phyloP scores from a whole-genome alignment of 352 stramenopile genomes.

The Phytophthora vignae region DNA sequence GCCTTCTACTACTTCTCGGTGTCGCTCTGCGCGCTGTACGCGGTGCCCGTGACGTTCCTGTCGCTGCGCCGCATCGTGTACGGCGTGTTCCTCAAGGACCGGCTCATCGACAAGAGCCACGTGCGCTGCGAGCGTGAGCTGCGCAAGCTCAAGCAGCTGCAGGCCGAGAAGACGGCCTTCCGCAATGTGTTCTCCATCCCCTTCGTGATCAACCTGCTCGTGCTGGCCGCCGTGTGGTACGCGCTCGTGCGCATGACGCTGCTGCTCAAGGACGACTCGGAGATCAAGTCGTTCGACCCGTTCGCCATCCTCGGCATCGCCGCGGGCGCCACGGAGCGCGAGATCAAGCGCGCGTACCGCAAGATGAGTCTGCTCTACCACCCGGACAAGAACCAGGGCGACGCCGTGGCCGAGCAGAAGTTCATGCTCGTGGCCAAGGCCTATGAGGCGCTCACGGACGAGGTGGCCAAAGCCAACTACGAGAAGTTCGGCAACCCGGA shows the following conservation, averaged over 20 bases:
- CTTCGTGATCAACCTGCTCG: constrained; percentile 80
- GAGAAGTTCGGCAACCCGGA: constrained; percentile 99
- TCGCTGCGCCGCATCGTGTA: constrained; percentile 86
- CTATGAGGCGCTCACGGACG: constrained; percentile 96
- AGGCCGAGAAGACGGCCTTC: constrained; percentile 86
- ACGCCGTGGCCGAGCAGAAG: constrained; percentile 97
- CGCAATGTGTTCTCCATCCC: constrained; percentile 83
- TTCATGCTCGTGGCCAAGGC: constrained; percentile 98
- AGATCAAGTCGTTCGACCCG: constrained; percentile 99
- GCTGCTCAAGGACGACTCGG: constrained; percentile 94
- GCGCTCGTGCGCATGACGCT: constrained; percentile 91
- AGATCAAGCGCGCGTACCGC: constrained; percentile 97
- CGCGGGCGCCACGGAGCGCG: constrained; percentile 86
- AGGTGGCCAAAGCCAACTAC: constrained; percentile 97
- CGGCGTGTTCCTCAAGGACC: constrained; percentile 90
- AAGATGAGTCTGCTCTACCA: constrained; percentile 94
- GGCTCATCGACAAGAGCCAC: constrained; percentile 84
- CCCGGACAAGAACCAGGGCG: constrained; percentile 97
- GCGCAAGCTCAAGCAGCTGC: constrained; percentile 87
- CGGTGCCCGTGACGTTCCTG: constrained; percentile 95
- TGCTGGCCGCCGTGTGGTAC: constrained; percentile 82
- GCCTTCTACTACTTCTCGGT: constrained; percentile 99
- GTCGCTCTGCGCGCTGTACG: constrained; percentile 96
- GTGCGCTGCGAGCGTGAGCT: constrained; percentile 87
- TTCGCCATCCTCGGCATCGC: constrained; percentile 97